Evolutionary conservation across 768 basidiomycete genomes (phyloP).

Genomic region (Suillus spraguei): DNA sequence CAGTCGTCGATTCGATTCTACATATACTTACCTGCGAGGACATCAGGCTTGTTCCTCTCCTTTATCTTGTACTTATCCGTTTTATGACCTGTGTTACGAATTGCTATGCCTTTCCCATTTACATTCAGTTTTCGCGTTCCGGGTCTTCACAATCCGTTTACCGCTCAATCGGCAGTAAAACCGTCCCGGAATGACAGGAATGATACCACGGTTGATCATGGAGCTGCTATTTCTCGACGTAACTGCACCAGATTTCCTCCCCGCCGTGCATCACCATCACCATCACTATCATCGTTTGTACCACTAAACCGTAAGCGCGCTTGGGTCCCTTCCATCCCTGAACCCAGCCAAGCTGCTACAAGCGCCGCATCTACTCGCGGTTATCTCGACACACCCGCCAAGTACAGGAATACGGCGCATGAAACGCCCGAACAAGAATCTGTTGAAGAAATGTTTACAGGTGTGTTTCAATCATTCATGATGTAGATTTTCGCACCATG

Average conservation of each 20-base stretch:
- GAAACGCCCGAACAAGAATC: constrained; percentile 37
- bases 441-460: constrained; percentile 48
- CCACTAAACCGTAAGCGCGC: constrained; percentile 61
- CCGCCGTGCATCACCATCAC: constrained; percentile 26
- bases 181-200: constrained; percentile 31
- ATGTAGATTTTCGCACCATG: constrained; percentile 22
- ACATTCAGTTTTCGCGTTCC: constrained; percentile 71
- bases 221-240: constrained; percentile 22
- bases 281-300: constrained; percentile 37
- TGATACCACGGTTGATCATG: constrained; percentile 14
- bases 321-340: constrained; percentile 68
- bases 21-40: neutral
- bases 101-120: constrained; percentile 62
- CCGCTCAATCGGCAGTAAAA: constrained; percentile 27
- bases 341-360: constrained; percentile 54
- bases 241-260: constrained; percentile 15
- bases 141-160: constrained; percentile 69
- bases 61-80: constrained; percentile 9
- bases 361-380: constrained; percentile 58
- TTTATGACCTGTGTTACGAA: constrained; percentile 30
- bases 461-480: constrained; percentile 34
- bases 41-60: neutral
- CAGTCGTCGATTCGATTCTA: neutral
- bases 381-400: constrained; percentile 70
- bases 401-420: constrained; percentile 48